phyloP scores from a whole-genome alignment of 805 yeast species.

The Nakazawaea pomicola region DNA sequence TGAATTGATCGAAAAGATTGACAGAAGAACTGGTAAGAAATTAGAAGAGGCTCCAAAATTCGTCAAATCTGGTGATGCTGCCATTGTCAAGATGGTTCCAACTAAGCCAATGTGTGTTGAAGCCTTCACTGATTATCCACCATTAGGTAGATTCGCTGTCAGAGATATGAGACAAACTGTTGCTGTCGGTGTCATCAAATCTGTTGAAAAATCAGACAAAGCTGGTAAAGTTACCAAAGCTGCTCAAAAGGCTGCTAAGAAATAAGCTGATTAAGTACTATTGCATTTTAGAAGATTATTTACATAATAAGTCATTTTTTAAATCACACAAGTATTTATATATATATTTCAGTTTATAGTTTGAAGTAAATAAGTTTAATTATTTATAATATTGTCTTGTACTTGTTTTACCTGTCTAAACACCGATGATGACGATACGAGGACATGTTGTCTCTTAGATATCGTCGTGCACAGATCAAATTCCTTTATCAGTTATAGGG shows the following conservation, averaged over 20 bases:
- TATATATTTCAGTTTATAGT: too few relatives aligned
- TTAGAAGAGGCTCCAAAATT: slow-evolving; percentile 87
- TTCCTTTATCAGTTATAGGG: background rate
- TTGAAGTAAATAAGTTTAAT: too few relatives aligned
- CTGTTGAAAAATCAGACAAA: slow-evolving; percentile 81
- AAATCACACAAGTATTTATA: background rate
- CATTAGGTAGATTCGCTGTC: slow-evolving; percentile 96
- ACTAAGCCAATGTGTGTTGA: slow-evolving; percentile 94
- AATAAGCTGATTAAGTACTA: slow-evolving; percentile 36
- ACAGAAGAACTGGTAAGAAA: slow-evolving; percentile 90
- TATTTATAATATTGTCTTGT: too few relatives aligned
- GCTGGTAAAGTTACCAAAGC: slow-evolving; percentile 97
- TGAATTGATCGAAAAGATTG: slow-evolving; percentile 70
- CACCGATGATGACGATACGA: too few relatives aligned
- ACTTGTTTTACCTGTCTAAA: too few relatives aligned
- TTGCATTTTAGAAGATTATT: too few relatives aligned
- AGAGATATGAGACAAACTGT: slow-evolving; percentile 99
- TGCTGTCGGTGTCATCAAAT: slow-evolving; percentile 98
- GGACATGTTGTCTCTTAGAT: too few relatives aligned
- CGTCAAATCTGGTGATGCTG: slow-evolving; percentile 96
- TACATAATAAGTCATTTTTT: background rate
- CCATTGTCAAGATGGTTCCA: slow-evolving; percentile 85
- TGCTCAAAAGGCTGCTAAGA: slow-evolving; percentile 79
- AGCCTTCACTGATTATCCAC: slow-evolving; percentile 91
- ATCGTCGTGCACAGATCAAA: background rate